Evolutionary conservation across 2,329 filamentous ascomycete species (phyloP), one percentile per base, ranked within the genome.

Genomic region (Ceratocystis diversiconidia): DNA sequence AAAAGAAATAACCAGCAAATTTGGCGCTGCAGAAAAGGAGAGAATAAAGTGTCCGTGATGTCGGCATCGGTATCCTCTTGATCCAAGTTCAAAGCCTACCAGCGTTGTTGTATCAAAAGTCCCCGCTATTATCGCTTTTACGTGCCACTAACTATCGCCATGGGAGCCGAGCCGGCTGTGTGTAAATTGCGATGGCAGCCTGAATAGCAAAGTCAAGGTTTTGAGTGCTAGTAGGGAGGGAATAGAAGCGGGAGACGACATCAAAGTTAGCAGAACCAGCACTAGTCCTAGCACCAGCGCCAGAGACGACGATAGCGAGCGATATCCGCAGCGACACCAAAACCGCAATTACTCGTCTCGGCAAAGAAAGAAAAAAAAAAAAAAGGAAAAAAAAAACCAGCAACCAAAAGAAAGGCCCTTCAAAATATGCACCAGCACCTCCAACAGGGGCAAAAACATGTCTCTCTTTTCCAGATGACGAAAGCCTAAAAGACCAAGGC

Each of bases 361-460:
- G 52, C 52, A 19, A 32, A 32, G 52, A 36, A 36, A 36, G 6
- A 36, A 36, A 10, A 10, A 36, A 8, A 36, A 36, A 8, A 36
- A 8, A 10, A 3, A 36, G 10, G 10, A 36, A 8, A 36, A 10
- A 6, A 36, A 10, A 3, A 36, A 2, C 7, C 8, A 36, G 2
- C 2, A 12, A 12, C 3, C 10, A 12, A 15, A 12, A 41, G 4
- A 41, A 41, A 36, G 7, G 55, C 28, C 55, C 55, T n/a, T n/a
- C 15, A n/a, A 32, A 59, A 7, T 4, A 36, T 36, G 17, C 17
- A 59, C 25, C 30, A n/a, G 25, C 55, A 30, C 28, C 55, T 59
- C 30, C 55, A 32, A 59, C 55, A 59, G 55, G 55, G 55, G 55
- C 55, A 59, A 59, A 57, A 59, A 59, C 55, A 59, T 59, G 55